Conservation (phyloP, 2,329 filamentous ascomycete genomes). For the Cercospora sp. region DNA sequence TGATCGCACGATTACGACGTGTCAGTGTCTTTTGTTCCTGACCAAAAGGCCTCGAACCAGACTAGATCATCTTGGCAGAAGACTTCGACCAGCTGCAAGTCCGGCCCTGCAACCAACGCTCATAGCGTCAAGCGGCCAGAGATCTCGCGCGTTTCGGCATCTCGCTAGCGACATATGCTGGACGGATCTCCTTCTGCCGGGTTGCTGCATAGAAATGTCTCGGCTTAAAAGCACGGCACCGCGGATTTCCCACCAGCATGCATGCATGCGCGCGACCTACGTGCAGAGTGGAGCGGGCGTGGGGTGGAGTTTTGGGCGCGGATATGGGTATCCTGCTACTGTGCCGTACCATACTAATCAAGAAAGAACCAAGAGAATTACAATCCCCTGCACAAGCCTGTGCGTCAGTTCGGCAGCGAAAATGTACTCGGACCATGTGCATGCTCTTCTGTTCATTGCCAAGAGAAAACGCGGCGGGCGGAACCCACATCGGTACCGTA, state of each 20-base stretch:
- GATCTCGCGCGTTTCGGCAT: slow-evolving; percentile 3
- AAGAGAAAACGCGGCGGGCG: not conserved
- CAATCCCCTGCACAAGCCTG: not conserved
- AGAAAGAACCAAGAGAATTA: not conserved
- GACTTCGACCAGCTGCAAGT: not conserved
- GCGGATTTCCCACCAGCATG: slow-evolving; percentile 5
- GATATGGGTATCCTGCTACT: not conserved
- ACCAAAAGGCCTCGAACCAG: not conserved
- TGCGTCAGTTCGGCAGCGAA: slow-evolving; percentile 5
- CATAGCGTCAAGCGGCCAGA: not conserved
- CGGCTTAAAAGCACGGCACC: slow-evolving; percentile 3
- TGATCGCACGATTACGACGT: not conserved
- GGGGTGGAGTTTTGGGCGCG: not conserved
- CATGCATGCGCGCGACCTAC: not conserved
- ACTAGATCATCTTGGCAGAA: not conserved
- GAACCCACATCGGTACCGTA: not conserved
- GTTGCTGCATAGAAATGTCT: not conserved
- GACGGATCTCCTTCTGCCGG: not conserved
- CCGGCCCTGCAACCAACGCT: not conserved
- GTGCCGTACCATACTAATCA: not conserved
- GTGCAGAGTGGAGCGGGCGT: slow-evolving; percentile 1
- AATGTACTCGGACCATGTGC: slow-evolving; percentile 1
- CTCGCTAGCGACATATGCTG: not conserved
- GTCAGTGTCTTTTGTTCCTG: not conserved
- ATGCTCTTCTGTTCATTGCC: not conserved